Conservation (phyloP, 805 yeast species). For the Metschnikowia colocasiae region DNA sequence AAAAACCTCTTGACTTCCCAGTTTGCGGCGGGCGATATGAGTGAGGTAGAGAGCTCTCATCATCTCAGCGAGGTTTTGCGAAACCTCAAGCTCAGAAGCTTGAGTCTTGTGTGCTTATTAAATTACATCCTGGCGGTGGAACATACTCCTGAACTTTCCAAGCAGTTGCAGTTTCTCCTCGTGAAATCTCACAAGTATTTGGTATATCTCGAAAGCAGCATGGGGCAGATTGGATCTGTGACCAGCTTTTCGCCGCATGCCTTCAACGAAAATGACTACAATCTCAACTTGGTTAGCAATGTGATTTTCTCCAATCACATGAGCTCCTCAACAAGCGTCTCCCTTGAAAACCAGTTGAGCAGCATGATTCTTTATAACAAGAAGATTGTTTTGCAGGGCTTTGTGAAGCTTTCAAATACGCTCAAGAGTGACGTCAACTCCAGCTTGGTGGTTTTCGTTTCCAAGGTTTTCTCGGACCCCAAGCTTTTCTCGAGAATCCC, state of each 20-base stretch:
- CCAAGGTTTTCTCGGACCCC: conserved; percentile 36
- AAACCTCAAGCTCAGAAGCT: conserved; percentile 36
- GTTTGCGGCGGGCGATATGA: conserved; percentile 23
- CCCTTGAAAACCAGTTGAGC: conserved; percentile 26
- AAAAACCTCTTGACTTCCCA: conserved; percentile 43
- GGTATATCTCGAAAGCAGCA: conserved; percentile 36
- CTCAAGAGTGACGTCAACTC: conserved; percentile 40
- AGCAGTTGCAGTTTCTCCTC: conserved; percentile 39
- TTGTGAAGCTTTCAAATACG: conserved; percentile 28
- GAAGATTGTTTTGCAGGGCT: conserved; percentile 35
- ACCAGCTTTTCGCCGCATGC: conserved; percentile 28
- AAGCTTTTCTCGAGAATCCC: conserved; percentile 25
- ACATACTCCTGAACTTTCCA: conserved; percentile 37
- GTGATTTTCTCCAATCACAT: conserved; percentile 27
- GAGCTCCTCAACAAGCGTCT: conserved; percentile 16
- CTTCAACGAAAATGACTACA: conserved; percentile 30
- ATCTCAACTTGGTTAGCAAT: conserved; percentile 28
- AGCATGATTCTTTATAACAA: conserved; percentile 36
- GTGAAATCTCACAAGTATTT: conserved; percentile 40
- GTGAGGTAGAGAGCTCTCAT: conserved; percentile 19
- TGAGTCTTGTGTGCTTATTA: conserved; percentile 37
- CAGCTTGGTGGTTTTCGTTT: conserved; percentile 37
- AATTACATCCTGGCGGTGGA: conserved; percentile 38
- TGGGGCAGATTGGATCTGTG: conserved; percentile 29
- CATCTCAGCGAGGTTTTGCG: conserved; percentile 25